These are phyloP conservation scores for Pseudocercospora fuligena DNA, from an alignment of 2,329 filamentous ascomycete genomes.

Conservation along the genomic window DNA sequence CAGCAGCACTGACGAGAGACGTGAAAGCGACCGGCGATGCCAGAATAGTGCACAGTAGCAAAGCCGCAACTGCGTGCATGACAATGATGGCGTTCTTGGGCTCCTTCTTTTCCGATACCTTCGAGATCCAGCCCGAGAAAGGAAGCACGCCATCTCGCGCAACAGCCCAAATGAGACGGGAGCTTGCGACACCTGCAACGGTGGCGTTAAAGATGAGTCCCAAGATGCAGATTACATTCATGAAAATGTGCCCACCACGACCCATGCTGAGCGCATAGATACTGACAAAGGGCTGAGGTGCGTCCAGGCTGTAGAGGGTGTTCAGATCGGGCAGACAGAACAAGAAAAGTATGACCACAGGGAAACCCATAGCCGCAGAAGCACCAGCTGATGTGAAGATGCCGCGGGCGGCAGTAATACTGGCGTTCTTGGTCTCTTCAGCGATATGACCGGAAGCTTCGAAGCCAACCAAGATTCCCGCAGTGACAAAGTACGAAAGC, in stretches of 20 bases:
- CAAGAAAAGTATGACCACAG: conserved; percentile 62
- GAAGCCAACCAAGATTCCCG: conserved; percentile 65
- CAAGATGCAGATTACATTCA: conserved; percentile 62
- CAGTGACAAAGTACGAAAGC: conserved; percentile 64
- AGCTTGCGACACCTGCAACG: conserved; percentile 63
- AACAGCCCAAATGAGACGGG: conserved; percentile 66
- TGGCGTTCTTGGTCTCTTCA: conserved; percentile 65
- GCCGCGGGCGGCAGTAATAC: conserved; percentile 59
- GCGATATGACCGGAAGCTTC: conserved; percentile 66
- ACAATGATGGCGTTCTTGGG: conserved; percentile 65
- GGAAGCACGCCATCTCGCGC: conserved; percentile 66
- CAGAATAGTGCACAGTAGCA: conserved; percentile 64
- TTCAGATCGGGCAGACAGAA: conserved; percentile 63
- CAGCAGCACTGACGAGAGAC: conserved; percentile 46
- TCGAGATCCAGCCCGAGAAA: conserved; percentile 62
- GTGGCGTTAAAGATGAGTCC: conserved; percentile 61
- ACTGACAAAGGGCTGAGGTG: conserved; percentile 63
- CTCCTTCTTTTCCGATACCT: conserved; percentile 59
- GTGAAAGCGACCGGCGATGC: conserved; percentile 54
- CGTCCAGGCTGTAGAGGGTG: conserved; percentile 58
- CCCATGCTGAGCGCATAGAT: conserved; percentile 63
- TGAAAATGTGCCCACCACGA: conserved; percentile 62
- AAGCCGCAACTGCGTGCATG: conserved; percentile 59
- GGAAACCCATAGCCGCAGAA: conserved; percentile 61
- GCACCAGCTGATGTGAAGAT: conserved; percentile 66